These are phyloP conservation scores for Nidularia sp. DNA, from an alignment of 768 basidiomycete species.

Conservation along the genomic window DNA sequence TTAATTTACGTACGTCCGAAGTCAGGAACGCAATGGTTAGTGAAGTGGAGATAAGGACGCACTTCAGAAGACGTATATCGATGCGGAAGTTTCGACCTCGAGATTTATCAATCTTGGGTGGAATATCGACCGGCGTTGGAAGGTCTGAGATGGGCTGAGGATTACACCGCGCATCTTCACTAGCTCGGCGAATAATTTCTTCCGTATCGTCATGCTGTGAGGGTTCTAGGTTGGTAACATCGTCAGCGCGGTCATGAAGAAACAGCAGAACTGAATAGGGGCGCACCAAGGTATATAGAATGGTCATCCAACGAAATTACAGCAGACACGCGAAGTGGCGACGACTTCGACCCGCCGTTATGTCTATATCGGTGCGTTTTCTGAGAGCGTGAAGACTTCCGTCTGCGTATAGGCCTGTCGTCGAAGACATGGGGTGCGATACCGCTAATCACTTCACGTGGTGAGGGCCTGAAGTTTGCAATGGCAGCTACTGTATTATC, in stretches of 20 bases:
- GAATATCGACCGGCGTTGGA: neutral
- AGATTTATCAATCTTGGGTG: constrained; percentile 8
- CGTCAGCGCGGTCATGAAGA: neutral
- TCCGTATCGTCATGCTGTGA: neutral
- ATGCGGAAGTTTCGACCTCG: constrained; percentile 16
- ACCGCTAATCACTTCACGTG: constrained; percentile 36
- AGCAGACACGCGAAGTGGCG: constrained; percentile 27
- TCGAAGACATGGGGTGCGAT: constrained; percentile 45
- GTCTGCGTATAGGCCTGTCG: constrained; percentile 26
- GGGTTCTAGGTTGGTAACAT: neutral
- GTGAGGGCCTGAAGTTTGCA: constrained; percentile 35
- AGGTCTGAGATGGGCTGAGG: neutral
- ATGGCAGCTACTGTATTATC: constrained; percentile 22
- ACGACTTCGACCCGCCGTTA: constrained; percentile 16
- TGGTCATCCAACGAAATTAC: constrained; percentile 27
- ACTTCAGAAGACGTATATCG: constrained; percentile 14
- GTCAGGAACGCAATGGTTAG: neutral
- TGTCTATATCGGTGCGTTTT: constrained; percentile 13
- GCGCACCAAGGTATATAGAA: constrained; percentile 23
- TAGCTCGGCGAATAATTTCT: neutral
- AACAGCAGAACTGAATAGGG: neutral
- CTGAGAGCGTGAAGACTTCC: constrained; percentile 12
- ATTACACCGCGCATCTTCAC: neutral
- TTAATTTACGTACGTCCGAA: neutral
- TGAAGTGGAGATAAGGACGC: constrained; percentile 5